Evolutionary conservation across 169 alveolate genomes (phyloP).

Genomic region (Plasmodium chabaudi): DNA sequence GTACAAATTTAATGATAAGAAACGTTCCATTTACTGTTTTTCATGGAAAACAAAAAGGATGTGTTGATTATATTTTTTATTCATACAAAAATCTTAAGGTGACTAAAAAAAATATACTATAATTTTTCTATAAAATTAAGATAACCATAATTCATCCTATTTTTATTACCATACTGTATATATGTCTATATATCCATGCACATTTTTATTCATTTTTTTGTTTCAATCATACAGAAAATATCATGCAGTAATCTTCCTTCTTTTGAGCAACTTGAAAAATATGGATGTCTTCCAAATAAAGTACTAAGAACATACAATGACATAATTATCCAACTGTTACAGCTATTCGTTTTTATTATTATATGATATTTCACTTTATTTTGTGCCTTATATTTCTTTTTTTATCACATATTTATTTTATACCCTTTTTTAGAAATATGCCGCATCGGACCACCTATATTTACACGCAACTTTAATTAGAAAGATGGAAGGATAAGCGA

Average conservation of each 20-base stretch:
- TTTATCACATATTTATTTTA: not conserved
- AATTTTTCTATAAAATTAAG: not conserved
- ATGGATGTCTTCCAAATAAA: slow-evolving; percentile 73
- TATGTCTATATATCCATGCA: slow-evolving; percentile 9
- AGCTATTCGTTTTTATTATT: not conserved
- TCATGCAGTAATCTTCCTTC: slow-evolving; percentile 49
- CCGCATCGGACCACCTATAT: slow-evolving; percentile 68
- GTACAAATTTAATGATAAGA: slow-evolving; percentile 31
- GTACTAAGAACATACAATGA: slow-evolving; percentile 11
- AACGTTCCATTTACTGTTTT: slow-evolving; percentile 85
- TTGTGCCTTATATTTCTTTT: not conserved
- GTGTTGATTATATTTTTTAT: slow-evolving; percentile 89
- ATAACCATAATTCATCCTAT: not conserved
- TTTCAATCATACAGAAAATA: slow-evolving; percentile 35
- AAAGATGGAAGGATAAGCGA: slow-evolving; percentile 10
- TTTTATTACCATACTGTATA: not conserved
- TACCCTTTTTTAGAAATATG: slow-evolving; percentile 37
- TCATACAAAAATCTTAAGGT: slow-evolving; percentile 77
- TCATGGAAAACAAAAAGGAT: slow-evolving; percentile 90
- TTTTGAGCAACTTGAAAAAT: slow-evolving; percentile 36
- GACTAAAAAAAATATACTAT: not conserved
- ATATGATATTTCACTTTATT: not conserved
- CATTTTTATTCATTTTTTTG: not conserved
- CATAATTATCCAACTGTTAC: not conserved
- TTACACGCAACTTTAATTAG: slow-evolving; percentile 71